A percentile compares a stretch with the other conserved stretches of the same genome.
phyloP scores from a whole-genome alignment of 257 asterid species.

The Mitragyna speciosa region DNA sequence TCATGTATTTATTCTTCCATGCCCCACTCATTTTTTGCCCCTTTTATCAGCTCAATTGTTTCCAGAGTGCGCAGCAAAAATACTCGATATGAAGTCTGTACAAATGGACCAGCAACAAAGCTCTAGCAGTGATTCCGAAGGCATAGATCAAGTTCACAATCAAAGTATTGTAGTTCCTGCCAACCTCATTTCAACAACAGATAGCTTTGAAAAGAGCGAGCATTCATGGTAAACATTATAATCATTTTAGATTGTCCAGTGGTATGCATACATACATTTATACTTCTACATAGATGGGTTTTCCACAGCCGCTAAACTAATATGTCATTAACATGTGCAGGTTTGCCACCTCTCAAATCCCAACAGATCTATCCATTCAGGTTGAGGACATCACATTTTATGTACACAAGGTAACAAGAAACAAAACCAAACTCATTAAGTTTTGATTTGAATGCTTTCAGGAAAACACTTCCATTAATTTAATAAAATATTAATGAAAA shows the following conservation, averaged over 20 bases:
- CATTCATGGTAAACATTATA: slow-evolving; percentile 53
- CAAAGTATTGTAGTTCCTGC: slow-evolving; percentile 42
- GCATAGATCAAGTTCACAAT: slow-evolving; percentile 21
- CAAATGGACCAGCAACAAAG: slow-evolving; percentile 33
- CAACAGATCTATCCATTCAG: slow-evolving; percentile 71
- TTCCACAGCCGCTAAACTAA: not conserved
- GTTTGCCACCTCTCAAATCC: slow-evolving; percentile 64
- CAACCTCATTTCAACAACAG: slow-evolving; percentile 28
- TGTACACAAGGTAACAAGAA: slow-evolving; percentile 66
- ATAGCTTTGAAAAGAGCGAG: slow-evolving; percentile 63
- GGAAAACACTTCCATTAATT: not conserved
- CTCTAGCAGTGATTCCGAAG: slow-evolving; percentile 30
- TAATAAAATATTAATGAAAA: not conserved
- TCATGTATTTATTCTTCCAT: slow-evolving; percentile 27
- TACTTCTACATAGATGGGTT: not conserved
- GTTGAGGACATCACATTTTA: slow-evolving; percentile 73
- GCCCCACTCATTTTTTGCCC: slow-evolving; percentile 29
- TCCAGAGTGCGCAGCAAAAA: slow-evolving; percentile 17
- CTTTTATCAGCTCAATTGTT: slow-evolving; percentile 10
- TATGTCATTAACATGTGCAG: slow-evolving; percentile 34
- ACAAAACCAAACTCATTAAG: not conserved
- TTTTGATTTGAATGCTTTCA: not conserved
- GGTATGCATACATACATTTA: not conserved
- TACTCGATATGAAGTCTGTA: slow-evolving; percentile 28
- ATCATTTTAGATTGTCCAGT: not conserved